phyloP scores from a whole-genome alignment of 345 rosid species.

The Cardiospermum halicacabum region DNA sequence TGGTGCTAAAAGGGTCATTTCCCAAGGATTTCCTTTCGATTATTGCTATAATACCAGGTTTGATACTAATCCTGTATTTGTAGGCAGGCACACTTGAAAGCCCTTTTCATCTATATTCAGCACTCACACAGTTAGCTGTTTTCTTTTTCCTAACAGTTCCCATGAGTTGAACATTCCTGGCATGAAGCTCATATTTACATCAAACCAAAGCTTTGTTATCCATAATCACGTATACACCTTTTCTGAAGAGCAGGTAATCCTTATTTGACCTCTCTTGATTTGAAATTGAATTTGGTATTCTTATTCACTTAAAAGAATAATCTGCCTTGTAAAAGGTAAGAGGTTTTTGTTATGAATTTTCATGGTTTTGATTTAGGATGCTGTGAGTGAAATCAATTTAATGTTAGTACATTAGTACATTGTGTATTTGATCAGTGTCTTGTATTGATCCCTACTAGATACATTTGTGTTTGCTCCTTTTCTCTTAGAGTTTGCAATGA shows the following conservation, averaged over 20 bases:
- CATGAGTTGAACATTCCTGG: slow-evolving; percentile 20
- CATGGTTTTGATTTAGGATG: neutral
- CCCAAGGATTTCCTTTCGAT: slow-evolving; percentile 24
- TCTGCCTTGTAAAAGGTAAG: neutral
- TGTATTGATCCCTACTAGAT: neutral
- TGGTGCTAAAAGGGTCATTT: slow-evolving; percentile 21
- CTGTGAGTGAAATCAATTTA: neutral
- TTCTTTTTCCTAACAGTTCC: slow-evolving; percentile 22
- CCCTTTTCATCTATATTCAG: slow-evolving; percentile 2
- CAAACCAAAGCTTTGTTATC: slow-evolving; percentile 29
- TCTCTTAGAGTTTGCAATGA: neutral
- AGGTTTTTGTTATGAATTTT: neutral
- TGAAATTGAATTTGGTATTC: neutral
- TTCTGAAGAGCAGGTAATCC: slow-evolving; percentile 25
- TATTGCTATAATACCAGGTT: slow-evolving; percentile 39
- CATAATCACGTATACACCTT: slow-evolving; percentile 24
- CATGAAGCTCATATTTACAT: slow-evolving; percentile 23
- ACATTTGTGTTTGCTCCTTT: neutral
- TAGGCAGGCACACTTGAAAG: slow-evolving; percentile 2
- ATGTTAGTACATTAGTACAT: neutral
- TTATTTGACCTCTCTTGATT: neutral
- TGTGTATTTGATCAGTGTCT: neutral
- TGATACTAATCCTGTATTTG: slow-evolving; percentile 7
- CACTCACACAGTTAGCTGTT: slow-evolving; percentile 8
- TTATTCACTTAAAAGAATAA: neutral